Evolutionary conservation across 129 eudicot species (phyloP).

Genomic region (Tagetes erecta): DNA sequence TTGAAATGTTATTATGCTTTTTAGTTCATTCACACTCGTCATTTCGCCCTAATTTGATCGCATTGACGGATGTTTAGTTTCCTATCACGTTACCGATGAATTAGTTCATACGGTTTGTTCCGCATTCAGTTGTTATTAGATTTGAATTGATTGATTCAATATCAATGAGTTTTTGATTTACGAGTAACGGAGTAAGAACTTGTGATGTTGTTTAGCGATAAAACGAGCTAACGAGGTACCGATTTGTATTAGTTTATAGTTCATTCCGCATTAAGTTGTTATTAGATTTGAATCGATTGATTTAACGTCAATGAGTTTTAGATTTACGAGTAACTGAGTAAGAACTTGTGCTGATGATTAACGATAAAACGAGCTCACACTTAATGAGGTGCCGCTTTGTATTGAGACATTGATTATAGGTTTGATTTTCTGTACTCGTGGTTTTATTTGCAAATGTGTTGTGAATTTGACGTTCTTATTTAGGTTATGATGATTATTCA

Average conservation of each 20-base stretch:
- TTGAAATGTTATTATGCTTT: not conserved
- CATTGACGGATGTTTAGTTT: not conserved
- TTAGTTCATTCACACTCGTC: not conserved
- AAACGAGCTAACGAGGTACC: slow-evolving; percentile 5
- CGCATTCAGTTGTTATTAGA: slow-evolving; percentile 2
- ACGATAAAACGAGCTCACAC: not conserved
- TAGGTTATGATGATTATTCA: not conserved
- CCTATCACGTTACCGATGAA: not conserved
- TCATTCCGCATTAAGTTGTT: slow-evolving; percentile 6
- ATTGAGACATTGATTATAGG: not conserved
- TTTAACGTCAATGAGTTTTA: slow-evolving; percentile 7
- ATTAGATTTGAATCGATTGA: slow-evolving; percentile 11
- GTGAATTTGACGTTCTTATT: not conserved
- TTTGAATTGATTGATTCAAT: slow-evolving; percentile 11
- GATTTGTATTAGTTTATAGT: slow-evolving; percentile 15
- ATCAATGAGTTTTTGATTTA: slow-evolving; percentile 13
- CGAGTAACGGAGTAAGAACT: slow-evolving; percentile 7
- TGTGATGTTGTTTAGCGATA: slow-evolving; percentile 3
- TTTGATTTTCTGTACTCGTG: too few relatives aligned
- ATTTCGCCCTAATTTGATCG: slow-evolving; percentile 38
- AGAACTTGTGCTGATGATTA: not conserved
- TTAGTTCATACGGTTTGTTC: not conserved
- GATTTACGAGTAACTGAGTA: slow-evolving; percentile 7
- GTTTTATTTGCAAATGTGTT: not conserved
- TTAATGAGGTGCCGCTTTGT: slow-evolving; percentile 21